Evolutionary conservation across 768 basidiomycete species (phyloP).

Genomic region (Neoboletus subvelutipes): DNA sequence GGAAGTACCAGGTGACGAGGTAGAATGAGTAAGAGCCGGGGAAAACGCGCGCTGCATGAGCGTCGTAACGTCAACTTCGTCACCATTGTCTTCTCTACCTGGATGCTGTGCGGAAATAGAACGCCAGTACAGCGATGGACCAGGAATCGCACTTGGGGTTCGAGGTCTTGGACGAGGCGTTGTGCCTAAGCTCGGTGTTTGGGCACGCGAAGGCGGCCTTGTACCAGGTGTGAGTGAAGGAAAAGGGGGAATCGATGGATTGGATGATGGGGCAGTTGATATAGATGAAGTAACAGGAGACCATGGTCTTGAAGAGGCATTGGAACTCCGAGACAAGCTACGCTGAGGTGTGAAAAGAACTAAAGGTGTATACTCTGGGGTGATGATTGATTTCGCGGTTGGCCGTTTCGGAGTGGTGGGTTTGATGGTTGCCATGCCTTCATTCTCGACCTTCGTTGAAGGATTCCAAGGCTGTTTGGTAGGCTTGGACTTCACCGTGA

Average conservation of each 20-base stretch:
- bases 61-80: conserved; percentile 43
- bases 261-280: conserved; percentile 62
- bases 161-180: conserved; percentile 71
- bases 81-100: conserved; percentile 44
- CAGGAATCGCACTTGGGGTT: conserved; percentile 80
- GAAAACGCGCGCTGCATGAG: conserved; percentile 65
- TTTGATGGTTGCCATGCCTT: conserved; percentile 48
- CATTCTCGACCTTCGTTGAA: conserved; percentile 70
- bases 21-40: conserved; percentile 49
- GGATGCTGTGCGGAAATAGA: conserved; percentile 49
- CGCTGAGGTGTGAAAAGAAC: conserved; percentile 54
- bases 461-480: conserved; percentile 71
- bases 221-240: conserved; percentile 27
- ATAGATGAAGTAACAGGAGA: conserved; percentile 71
- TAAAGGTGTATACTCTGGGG: conserved; percentile 43
- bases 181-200: conserved; percentile 46
- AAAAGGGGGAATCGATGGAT: conserved; percentile 38
- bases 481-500: conserved; percentile 41
- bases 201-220: conserved; percentile 54
- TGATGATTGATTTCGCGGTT: conserved; percentile 46
- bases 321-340: conserved; percentile 70
- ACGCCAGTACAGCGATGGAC: conserved; percentile 50
- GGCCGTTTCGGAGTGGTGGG: conserved; percentile 49
- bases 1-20: conserved; percentile 40
- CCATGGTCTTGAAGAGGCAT: conserved; percentile 79